These are phyloP conservation scores for Claviceps africana DNA, from an alignment of 2,329 filamentous ascomycete genomes.

Conservation along the genomic window DNA sequence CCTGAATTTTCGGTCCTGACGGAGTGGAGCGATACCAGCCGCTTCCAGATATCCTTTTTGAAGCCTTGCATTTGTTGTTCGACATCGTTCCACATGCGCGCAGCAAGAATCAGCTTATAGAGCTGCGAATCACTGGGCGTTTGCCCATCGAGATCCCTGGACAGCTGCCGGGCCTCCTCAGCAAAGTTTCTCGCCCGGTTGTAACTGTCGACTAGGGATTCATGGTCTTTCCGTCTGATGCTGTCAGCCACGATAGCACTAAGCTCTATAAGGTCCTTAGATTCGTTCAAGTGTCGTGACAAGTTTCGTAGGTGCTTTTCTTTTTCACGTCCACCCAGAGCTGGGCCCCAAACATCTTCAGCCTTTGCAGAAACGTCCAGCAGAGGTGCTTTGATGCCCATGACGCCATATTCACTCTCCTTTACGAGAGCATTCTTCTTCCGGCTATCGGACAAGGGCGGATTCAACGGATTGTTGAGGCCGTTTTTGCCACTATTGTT, in stretches of 20 bases:
- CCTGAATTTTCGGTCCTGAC: slow-evolving; percentile 31
- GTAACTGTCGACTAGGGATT: slow-evolving; percentile 76
- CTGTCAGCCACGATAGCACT: slow-evolving; percentile 65
- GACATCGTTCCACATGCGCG: slow-evolving; percentile 90
- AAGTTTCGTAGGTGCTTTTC: slow-evolving; percentile 76
- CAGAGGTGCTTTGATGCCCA: slow-evolving; percentile 77
- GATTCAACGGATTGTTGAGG: slow-evolving; percentile 23
- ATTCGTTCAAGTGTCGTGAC: slow-evolving; percentile 59
- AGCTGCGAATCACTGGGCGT: slow-evolving; percentile 64
- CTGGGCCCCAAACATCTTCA: slow-evolving; percentile 94
- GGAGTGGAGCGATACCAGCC: slow-evolving; percentile 54
- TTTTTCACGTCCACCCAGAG: slow-evolving; percentile 77
- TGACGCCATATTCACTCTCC: slow-evolving; percentile 80
- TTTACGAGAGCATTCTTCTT: slow-evolving; percentile 86
- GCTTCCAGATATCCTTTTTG: slow-evolving; percentile 81
- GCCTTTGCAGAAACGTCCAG: slow-evolving; percentile 86
- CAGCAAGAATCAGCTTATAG: slow-evolving; percentile 76
- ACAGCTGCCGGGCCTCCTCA: slow-evolving; percentile 60
- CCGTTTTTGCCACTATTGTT: slow-evolving; percentile 25
- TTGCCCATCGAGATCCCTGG: slow-evolving; percentile 37
- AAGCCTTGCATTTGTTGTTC: slow-evolving; percentile 74
- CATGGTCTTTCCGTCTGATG: slow-evolving; percentile 85
- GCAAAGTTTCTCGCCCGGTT: slow-evolving; percentile 68
- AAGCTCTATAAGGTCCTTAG: slow-evolving; percentile 70
- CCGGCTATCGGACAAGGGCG: slow-evolving; percentile 37